A percentile compares a stretch with the other conserved stretches of the same genome.
These are phyloP conservation scores for Furcasterigmium sp. DNA, from an alignment of 2,329 filamentous ascomycete species.

Conservation along the genomic window DNA sequence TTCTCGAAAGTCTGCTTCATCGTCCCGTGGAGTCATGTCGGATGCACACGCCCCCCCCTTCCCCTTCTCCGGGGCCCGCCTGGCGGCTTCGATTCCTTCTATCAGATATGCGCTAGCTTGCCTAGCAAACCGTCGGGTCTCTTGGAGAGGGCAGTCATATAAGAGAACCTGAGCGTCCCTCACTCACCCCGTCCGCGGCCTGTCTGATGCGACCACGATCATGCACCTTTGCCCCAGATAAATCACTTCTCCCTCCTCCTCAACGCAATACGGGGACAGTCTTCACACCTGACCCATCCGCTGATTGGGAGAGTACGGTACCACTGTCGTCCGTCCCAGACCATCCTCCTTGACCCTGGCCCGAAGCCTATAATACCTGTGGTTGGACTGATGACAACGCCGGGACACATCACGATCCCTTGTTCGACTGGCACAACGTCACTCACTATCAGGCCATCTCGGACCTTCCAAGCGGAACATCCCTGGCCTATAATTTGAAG, in stretches of 20 bases:
- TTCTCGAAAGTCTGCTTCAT: too few species aligned
- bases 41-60: neutral
- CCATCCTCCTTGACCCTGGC: neutral
- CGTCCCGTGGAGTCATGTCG: neutral
- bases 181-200: neutral
- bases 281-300: neutral
- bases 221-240: neutral
- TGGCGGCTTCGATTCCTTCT: neutral
- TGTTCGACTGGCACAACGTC: too few species aligned
- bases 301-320: neutral
- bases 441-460: too few species aligned
- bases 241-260: neutral
- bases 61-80: neutral
- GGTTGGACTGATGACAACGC: too few species aligned
- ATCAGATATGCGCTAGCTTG: neutral
- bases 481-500: too few species aligned
- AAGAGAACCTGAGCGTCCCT: conserved; percentile 2
- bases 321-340: neutral
- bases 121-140: neutral
- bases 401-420: too few species aligned
- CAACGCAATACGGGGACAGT: neutral
- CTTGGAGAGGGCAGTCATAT: neutral
- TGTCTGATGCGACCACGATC: neutral
- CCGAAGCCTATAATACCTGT: conserved; percentile 3
- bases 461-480: too few species aligned